These are phyloP conservation scores for Alternaria triticimaculans DNA, from an alignment of 2,329 filamentous ascomycete genomes.

Conservation along the genomic window DNA sequence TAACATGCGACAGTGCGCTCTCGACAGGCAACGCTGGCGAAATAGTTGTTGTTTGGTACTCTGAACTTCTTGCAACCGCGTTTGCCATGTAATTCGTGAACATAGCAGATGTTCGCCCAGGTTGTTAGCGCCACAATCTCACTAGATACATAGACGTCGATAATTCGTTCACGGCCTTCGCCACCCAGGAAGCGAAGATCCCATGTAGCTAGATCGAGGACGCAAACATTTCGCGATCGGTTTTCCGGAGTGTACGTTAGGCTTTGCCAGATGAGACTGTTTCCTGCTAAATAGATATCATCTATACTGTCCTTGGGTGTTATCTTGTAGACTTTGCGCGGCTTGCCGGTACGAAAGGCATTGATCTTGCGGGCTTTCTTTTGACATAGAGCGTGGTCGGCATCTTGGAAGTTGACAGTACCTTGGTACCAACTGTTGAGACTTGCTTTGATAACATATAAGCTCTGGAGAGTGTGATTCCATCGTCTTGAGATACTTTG, in stretches of 20 bases:
- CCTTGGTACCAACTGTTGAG: slow-evolving; percentile 34
- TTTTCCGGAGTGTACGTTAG: background rate
- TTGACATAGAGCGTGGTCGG: slow-evolving; percentile 21
- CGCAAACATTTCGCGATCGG: slow-evolving; percentile 12
- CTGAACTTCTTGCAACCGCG: slow-evolving; percentile 28
- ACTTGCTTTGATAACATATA: slow-evolving; percentile 24
- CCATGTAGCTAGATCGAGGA: slow-evolving; percentile 35
- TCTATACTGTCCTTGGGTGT: background rate
- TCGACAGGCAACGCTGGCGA: slow-evolving; percentile 21
- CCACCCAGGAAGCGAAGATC: slow-evolving; percentile 11
- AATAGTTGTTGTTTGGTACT: slow-evolving; percentile 11
- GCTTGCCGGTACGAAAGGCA: slow-evolving; percentile 31
- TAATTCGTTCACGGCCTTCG: slow-evolving; percentile 32
- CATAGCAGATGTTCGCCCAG: slow-evolving; percentile 23
- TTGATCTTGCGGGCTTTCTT: slow-evolving; percentile 33
- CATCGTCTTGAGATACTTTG: slow-evolving; percentile 45
- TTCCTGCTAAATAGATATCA: background rate
- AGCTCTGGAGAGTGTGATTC: slow-evolving; percentile 35
- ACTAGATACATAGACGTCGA: slow-evolving; percentile 23
- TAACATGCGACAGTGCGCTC: slow-evolving; percentile 30
- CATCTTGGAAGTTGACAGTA: slow-evolving; percentile 14
- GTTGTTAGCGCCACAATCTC: slow-evolving; percentile 33
- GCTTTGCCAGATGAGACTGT: slow-evolving; percentile 11
- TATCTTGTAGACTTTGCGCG: slow-evolving; percentile 6
- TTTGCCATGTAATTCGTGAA: slow-evolving; percentile 21